phyloP scores from a whole-genome alignment of 305 asterid species.

The Fraxinus ornus region DNA sequence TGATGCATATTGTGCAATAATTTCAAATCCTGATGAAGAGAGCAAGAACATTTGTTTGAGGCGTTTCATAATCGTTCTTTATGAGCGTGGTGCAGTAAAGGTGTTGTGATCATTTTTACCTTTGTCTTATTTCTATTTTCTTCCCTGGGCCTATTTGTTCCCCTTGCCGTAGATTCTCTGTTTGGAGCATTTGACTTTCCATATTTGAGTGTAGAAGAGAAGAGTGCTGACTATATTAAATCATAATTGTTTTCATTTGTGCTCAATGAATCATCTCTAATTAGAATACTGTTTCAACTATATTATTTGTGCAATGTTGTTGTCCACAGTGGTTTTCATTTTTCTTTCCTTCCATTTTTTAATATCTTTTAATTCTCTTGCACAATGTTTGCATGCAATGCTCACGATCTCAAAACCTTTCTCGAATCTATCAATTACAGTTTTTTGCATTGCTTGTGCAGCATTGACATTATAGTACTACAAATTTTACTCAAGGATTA shows the following conservation, averaged over 20 bases:
- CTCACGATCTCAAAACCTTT: constrained; percentile 22
- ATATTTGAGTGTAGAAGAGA: constrained; percentile 10
- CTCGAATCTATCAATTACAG: not conserved
- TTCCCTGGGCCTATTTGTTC: constrained; percentile 15
- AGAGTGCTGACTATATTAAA: constrained; percentile 1
- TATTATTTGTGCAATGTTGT: constrained; percentile 5
- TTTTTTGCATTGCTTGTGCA: constrained; percentile 12
- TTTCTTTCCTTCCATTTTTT: constrained; percentile 5
- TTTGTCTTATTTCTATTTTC: constrained; percentile 21
- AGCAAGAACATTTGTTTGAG: constrained; percentile 85
- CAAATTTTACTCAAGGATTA: not conserved
- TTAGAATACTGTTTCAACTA: constrained; percentile 7
- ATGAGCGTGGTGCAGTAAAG: constrained; percentile 88
- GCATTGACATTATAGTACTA: not conserved
- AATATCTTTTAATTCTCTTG: constrained; percentile 5
- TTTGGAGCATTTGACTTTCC: constrained; percentile 20
- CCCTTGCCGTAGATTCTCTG: constrained; percentile 19
- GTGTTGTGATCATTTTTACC: constrained; percentile 34
- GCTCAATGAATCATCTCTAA: constrained; percentile 1
- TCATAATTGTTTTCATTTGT: constrained; percentile 2
- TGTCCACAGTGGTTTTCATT: not conserved
- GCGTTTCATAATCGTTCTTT: constrained; percentile 89
- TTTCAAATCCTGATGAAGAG: constrained; percentile 95
- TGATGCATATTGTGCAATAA: constrained; percentile 93
- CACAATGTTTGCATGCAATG: constrained; percentile 13